Evolutionary conservation across 768 basidiomycete genomes (phyloP).

Genomic region (Pulveroboletus sp.): DNA sequence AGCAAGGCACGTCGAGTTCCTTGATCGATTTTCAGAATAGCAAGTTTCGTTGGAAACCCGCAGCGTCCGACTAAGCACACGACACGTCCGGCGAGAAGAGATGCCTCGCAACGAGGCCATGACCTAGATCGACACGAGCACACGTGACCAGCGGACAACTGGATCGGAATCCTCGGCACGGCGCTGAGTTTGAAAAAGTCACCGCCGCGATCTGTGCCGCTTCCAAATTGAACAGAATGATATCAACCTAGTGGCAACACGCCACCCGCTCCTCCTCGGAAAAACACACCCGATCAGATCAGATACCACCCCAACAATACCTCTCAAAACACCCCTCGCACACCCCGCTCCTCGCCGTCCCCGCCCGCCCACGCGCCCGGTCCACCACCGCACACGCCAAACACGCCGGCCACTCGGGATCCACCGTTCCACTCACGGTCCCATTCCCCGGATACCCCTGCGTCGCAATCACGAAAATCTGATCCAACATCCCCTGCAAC

Average conservation of each 20-base stretch:
- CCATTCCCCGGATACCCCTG: constrained; percentile 42
- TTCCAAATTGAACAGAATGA: no score
- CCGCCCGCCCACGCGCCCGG: constrained; percentile 33
- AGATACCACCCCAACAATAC: constrained; percentile 32
- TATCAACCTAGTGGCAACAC: not conserved
- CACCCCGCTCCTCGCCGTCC: constrained; percentile 27
- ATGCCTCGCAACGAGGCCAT: constrained; percentile 21
- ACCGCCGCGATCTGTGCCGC: constrained; percentile 10
- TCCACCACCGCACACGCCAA: constrained; percentile 54
- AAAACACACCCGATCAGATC: constrained; percentile 19
- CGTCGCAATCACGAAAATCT: constrained; percentile 42
- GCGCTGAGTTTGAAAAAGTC: constrained; percentile 20
- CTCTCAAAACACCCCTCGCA: constrained; percentile 29
- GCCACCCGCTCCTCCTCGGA: constrained; percentile 18
- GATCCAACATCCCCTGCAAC: constrained; percentile 44
- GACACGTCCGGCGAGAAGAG: constrained; percentile 20
- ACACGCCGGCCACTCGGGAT: constrained; percentile 46
- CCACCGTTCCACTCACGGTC: constrained; percentile 25
- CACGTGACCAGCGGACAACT: constrained; percentile 16
- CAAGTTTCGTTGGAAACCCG: constrained; percentile 27
- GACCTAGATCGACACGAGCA: constrained; percentile 15
- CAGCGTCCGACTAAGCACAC: constrained; percentile 23
- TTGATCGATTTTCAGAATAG: constrained; percentile 26
- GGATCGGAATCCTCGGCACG: constrained; percentile 18
- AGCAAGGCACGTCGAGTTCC: constrained; percentile 28